Base-by-base conservation (phyloP, 2,329 filamentous ascomycete species). In the Alternaria sp. region DNA sequence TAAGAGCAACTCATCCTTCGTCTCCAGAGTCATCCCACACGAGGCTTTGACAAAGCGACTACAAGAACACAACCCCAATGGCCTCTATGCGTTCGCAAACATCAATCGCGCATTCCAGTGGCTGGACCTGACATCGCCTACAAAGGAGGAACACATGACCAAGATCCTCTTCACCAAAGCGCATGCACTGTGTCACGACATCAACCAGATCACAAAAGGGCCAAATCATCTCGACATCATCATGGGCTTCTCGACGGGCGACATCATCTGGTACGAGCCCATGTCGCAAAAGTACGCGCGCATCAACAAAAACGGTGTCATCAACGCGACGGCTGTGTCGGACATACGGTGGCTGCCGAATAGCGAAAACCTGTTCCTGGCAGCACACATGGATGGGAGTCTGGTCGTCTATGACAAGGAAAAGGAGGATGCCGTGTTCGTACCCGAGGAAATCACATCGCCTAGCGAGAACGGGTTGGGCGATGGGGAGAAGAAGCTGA, bases 211-310 rank as follows among this genome's bases (percentile, higher is more conserved):
- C 54, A 97, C 93, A 10, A 97, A 94, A 78, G 89, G 87, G 50
- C 75, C 85, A 3, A 87, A 85, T 5, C 94, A 98, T 72, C 84
- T 99, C 40, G 95, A 99, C 74, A 83, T 99, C 21, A 88, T 97
- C 56, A 91, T 99, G 88, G 95, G 95, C 1, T 98, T 97, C 72
- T 97, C 94, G 6, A 96, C 93, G 0, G 93, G 93, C 37, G 95
- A 99, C 77, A 93, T 99, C 46, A 94, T 99, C 62, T 99, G 95
- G 95, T 98, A 95, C 82, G 95, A 99, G 78, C 93, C 95, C 10
- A 91, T 97, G 71, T 94, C 93, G 37, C 94, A 98, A 71, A 93
- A 96, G 74, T 99, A 99, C 77, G 91, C 92, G 3, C 88, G 95
- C 21, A 84, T 99, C 71, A 99, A 99, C 75, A 99, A 99, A 80